Evolutionary conservation across 345 rosid species (phyloP).

Genomic region (Kernera saxatilis): DNA sequence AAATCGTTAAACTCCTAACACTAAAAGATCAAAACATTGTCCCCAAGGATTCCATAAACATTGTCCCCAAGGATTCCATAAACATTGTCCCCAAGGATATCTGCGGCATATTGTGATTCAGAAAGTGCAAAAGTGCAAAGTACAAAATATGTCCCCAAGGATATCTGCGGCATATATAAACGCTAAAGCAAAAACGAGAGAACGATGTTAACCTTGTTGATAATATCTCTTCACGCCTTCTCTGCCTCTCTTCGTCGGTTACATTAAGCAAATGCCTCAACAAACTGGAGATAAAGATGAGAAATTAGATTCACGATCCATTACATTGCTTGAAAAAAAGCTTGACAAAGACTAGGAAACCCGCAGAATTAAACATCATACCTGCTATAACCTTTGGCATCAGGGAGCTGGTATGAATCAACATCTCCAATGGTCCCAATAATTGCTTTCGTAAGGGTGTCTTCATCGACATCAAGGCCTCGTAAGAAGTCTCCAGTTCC

Average conservation of each 20-base stretch:
- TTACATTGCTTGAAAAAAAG: not conserved
- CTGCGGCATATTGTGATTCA: not conserved
- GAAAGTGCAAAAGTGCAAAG: no score
- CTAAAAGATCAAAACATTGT: not conserved
- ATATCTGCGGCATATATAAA: not conserved
- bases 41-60: not conserved
- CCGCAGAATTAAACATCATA: conserved; percentile 16
- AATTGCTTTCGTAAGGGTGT: conserved; percentile 82
- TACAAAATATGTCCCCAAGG: no score
- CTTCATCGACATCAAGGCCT: conserved; percentile 74
- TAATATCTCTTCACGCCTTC: conserved; percentile 79
- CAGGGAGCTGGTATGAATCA: conserved; percentile 92
- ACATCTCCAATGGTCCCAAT: conserved; percentile 97
- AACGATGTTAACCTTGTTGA: conserved; percentile 60
- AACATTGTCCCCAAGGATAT: not conserved
- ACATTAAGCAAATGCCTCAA: conserved; percentile 60
- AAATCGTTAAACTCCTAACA: not conserved
- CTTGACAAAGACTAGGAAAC: not conserved
- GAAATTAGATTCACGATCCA: not conserved
- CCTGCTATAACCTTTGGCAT: conserved; percentile 99
- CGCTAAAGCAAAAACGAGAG: not conserved
- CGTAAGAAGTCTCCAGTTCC: conserved; percentile 82
- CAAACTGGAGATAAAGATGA: conserved; percentile 33
- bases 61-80: not conserved
- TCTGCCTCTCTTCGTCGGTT: conserved; percentile 76